Evolutionary conservation across 2,329 filamentous ascomycete species (phyloP).

Genomic region (Sporothrix phasma): DNA sequence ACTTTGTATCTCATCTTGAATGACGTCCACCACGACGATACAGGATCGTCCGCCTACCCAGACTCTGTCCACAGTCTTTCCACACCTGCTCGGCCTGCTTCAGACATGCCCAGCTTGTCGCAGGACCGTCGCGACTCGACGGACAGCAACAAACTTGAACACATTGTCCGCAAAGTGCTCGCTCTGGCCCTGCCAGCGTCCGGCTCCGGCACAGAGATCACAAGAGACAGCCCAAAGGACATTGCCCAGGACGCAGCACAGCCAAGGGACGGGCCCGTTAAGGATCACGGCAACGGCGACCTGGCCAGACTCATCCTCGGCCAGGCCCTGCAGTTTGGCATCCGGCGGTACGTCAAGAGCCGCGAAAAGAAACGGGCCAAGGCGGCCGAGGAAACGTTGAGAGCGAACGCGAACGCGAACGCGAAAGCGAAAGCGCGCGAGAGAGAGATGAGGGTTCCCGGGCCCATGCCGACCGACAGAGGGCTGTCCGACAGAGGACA

Average conservation of each 20-base stretch:
- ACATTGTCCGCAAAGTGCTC: constrained; percentile 1
- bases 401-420: too few species aligned
- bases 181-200: not conserved
- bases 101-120: not conserved
- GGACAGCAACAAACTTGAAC: not conserved
- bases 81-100: too few species aligned
- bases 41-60: too few species aligned
- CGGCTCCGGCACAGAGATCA: not conserved
- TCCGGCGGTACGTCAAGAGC: constrained; percentile 10
- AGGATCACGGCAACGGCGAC: not conserved
- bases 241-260: not conserved
- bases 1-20: too few species aligned
- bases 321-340: constrained; percentile 11
- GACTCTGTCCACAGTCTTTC: too few species aligned
- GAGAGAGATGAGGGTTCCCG: too few species aligned
- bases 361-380: not conserved
- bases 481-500: not conserved
- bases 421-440: too few species aligned
- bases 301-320: constrained; percentile 13
- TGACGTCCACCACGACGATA: too few species aligned
- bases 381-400: not conserved
- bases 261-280: too few species aligned
- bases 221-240: not conserved
- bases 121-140: not conserved
- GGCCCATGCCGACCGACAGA: not conserved